These are phyloP conservation scores for Rhizophagus clarus DNA, from an alignment of 192 early-diverging fungal genomes.

Conservation along the genomic window DNA sequence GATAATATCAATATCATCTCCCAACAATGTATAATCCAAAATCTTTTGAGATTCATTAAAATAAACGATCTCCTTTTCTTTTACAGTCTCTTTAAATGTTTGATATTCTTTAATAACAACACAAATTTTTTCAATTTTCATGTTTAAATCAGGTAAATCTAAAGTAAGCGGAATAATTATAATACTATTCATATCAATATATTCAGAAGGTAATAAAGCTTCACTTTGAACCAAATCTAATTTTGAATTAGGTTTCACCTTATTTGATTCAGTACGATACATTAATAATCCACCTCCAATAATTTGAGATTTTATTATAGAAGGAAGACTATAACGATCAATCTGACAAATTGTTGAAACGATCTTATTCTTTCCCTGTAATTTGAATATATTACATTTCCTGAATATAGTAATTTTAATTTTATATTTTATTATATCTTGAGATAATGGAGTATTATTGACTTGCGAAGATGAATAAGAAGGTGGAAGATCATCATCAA, in stretches of 20 bases:
- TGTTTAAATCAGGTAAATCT: not conserved
- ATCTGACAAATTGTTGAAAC: not conserved
- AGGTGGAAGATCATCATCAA: constrained; percentile 3
- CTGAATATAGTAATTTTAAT: not conserved
- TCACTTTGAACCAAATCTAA: not conserved
- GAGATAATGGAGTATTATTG: not conserved
- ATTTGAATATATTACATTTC: not conserved
- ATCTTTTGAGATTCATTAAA: not conserved
- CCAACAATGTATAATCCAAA: not conserved
- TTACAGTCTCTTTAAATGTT: not conserved
- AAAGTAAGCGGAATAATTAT: not conserved
- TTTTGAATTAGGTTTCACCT: not conserved
- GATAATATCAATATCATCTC: not conserved
- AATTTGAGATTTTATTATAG: not conserved
- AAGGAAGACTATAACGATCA: not conserved
- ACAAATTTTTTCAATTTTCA: not conserved
- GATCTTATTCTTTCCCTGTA: not conserved
- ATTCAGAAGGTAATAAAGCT: not conserved
- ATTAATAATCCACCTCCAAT: not conserved
- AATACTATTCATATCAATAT: not conserved
- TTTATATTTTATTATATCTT: not conserved
- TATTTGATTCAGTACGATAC: not conserved
- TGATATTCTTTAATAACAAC: constrained; percentile 1
- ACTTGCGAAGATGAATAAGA: not conserved
- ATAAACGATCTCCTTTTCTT: not conserved